A percentile compares a stretch with the other conserved stretches of the same genome.
Conservation (phyloP, 2,329 filamentous ascomycete species). For the Stemphylium beticola region DNA sequence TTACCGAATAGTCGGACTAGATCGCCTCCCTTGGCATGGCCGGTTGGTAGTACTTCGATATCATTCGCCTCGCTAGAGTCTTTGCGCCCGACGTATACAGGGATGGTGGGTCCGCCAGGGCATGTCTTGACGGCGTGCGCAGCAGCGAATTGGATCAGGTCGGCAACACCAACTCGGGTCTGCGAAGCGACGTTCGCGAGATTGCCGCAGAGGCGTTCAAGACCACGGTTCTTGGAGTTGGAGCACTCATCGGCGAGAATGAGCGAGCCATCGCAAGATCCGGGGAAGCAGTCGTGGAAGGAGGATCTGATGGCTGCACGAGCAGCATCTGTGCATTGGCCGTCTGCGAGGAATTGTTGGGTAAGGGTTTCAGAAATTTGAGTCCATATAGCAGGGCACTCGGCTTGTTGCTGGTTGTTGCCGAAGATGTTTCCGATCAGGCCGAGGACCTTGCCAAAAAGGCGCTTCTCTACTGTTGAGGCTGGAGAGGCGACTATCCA, state of each 20-base stretch:
- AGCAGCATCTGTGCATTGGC: conserved; percentile 46
- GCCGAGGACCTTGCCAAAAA: conserved; percentile 17
- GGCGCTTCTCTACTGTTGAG: conserved; percentile 23
- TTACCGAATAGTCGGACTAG: conserved; percentile 42
- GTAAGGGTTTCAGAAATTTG: conserved; percentile 43
- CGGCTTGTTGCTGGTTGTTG: conserved; percentile 5
- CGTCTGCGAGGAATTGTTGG: conserved; percentile 40
- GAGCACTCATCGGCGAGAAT: conserved; percentile 46
- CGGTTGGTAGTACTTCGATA: conserved; percentile 32
- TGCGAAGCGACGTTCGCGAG: conserved; percentile 50
- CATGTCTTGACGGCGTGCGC: conserved; percentile 48
- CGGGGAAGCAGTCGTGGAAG: conserved; percentile 49
- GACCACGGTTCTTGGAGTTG: conserved; percentile 51
- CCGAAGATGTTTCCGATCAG: conserved; percentile 11
- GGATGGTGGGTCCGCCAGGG: conserved; percentile 42
- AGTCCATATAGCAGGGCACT: conserved; percentile 42
- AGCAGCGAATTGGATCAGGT: conserved; percentile 48
- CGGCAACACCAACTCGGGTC: conserved; percentile 46
- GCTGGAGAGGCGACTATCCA: conserved; percentile 3
- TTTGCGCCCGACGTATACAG: conserved; percentile 42
- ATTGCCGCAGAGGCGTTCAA: conserved; percentile 52
- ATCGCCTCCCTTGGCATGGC: conserved; percentile 17
- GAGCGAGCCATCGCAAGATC: conserved; percentile 46
- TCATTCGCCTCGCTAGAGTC: conserved; percentile 35
- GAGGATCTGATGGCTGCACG: conserved; percentile 43